Base-by-base conservation (phyloP, 345 rosid genomes). In the Erucastrum elatum region DNA sequence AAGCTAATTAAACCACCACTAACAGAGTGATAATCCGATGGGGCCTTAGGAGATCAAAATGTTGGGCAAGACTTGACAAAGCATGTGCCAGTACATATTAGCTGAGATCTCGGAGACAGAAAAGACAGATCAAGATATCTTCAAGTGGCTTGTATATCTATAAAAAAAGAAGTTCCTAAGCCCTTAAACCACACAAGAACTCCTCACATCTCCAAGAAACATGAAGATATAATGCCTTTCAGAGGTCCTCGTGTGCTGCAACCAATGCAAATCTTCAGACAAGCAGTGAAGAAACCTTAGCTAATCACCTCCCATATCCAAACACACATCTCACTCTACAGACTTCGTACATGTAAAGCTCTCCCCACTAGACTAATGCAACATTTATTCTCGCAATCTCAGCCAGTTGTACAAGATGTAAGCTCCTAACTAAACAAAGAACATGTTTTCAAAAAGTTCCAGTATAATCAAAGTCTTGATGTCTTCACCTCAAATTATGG, bases 81-180 rank as follows among this genome's bases (percentile, higher is more conserved):
- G 9, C 77, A 73, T 73, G 62, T 73, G 69, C 30, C 31, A 60
- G 68, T 46, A 44, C 70, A 17, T 49, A 74, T 21, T 74, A 12
- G 49, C 70, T 31, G 55, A n/a, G 1, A 13, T 74, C 37, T 64
- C 64, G 13, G 5, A 17, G 33, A 9, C 70, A 2, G 12, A 21
- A 21, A 21, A 21, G 21, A 21, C 21, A 21, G 21, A 21, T 21
- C 21, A 21, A 21, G 21, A 21, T 21, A 21, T 21, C 21, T 21
- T 21, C 21, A 21, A 21, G 21, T 21, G 21, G 21, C 1, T 21
- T 21, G 21, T 21, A 21, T 21, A 21, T 21, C 21, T 21, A 21
- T 21, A 21, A 21, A 21, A 21, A 21, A 21, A 21, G 21, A 21
- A 21, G 21, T 21, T 21, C 21, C 21, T 21, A 21, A 21, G 21